Evolutionary conservation across 73 alveolate genomes (phyloP), one percentile per base, ranked within the genome.

Genomic region (Tetrahymena borealis): DNA sequence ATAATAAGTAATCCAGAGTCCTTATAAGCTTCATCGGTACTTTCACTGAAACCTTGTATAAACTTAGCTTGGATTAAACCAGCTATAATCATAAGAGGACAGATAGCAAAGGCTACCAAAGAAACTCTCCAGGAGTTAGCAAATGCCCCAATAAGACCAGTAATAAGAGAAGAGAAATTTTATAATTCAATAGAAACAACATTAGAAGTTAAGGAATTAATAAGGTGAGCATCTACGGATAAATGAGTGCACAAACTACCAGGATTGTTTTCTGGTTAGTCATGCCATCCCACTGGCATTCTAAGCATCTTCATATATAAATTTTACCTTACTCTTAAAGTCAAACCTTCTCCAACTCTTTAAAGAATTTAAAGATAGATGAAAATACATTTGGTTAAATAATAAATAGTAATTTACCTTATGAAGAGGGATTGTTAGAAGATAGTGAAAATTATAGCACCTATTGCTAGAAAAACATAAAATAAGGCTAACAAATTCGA

Each of bases 1-100:
- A 98, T 95, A 36, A 98, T 98, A 7, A 96, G 79, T 33, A 95
- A 92, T 93, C 97, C 95, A 28, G 99, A 99, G 39, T 94, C 98
- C 78, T 97, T 95, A 90, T 97, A 96, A 13, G 98, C 98, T 33
- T 93, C 96, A 79, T 94, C 98, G 77, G 94, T 94, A 11, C 43
- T 18, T 36, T 90, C 95, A 24, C 96, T 36, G 90, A 94, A 91
- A 7, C 98, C 99, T 39, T 90, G 39, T 91, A 96, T 85, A 32
- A 94, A 43, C 90, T 96, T 96, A 33, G 96, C 95, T 39, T 96
- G 39, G 13, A 97, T 33, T 33, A 42, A 91, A 4, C 96, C 96
- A 41, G 94, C 93, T 4, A 94, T 24, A 39, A 91, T 78, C 77
- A 91, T 33, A 38, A 94, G 39, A 20, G 96, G 96, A 28, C 93